Conservation (phyloP, 169 alveolate species). For the Plasmodium gaboni region DNA sequence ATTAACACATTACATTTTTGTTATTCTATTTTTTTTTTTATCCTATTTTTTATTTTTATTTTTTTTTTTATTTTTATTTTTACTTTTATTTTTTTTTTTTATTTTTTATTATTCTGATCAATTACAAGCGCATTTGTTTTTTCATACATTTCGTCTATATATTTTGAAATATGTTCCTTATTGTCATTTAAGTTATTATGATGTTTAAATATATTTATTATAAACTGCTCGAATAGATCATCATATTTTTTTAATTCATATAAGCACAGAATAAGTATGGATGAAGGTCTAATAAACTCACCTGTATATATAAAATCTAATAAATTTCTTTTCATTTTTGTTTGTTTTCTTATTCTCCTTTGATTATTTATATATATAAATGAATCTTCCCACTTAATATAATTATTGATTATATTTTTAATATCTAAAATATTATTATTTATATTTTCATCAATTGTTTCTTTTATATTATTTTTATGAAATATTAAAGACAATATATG, state of each 20-base stretch:
- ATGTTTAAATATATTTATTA: slow-evolving; percentile 14
- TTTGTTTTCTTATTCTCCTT: slow-evolving; percentile 57
- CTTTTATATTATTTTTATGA: not conserved
- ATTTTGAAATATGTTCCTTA: not conserved
- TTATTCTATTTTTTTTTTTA: too few relatives aligned
- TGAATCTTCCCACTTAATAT: slow-evolving; percentile 55
- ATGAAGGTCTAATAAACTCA: slow-evolving; percentile 59
- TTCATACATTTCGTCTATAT: not conserved
- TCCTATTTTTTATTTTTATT: too few relatives aligned
- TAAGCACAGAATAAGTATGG: slow-evolving; percentile 26
- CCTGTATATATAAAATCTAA: slow-evolving; percentile 57
- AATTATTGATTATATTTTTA: slow-evolving; percentile 8
- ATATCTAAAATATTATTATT: not conserved
- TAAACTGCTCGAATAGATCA: slow-evolving; percentile 16
- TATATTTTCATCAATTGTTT: not conserved
- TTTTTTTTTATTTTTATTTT: too few relatives aligned
- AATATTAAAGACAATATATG: slow-evolving; percentile 23
- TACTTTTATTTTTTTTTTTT: too few relatives aligned
- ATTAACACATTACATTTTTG: too few relatives aligned
- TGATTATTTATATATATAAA: slow-evolving; percentile 53
- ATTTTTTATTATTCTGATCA: not conserved
- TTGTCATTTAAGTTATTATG: slow-evolving; percentile 1
- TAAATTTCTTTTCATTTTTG: slow-evolving; percentile 12
- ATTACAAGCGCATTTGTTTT: not conserved
- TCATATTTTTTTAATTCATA: slow-evolving; percentile 18